Evolutionary conservation across 495 filamentous ascomycete genomes (phyloP).

Genomic region (Barbatosphaeria neglecta): DNA sequence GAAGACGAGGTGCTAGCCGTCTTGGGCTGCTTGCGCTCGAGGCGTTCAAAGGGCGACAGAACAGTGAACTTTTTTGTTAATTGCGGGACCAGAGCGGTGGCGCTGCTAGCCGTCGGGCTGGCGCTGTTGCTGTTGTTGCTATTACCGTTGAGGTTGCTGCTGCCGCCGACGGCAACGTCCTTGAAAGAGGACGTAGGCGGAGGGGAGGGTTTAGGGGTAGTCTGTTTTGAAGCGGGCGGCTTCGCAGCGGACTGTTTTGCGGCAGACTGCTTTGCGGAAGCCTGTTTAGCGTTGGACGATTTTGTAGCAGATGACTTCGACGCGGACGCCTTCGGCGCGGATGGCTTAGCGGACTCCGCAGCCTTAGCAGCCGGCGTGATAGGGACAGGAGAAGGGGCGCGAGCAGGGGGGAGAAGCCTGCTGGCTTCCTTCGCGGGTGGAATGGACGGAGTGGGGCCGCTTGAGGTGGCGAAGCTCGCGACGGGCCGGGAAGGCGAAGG

Average conservation of each 20-base stretch:
- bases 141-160: too few relatives aligned
- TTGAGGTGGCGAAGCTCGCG: conserved; percentile 11
- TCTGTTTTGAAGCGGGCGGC: neutral
- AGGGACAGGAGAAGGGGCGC: conserved; percentile 7
- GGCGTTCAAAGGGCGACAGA: conserved; percentile 12
- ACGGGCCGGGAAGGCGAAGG: conserved; percentile 16
- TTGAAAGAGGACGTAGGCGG: neutral
- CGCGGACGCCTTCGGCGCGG: conserved; percentile 12
- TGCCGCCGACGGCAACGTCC: neutral
- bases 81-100: conserved; percentile 3
- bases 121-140: too few relatives aligned
- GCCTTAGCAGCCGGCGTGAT: conserved; percentile 4
- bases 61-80: conserved; percentile 21
- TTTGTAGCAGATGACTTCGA: conserved; percentile 28
- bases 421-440: conserved; percentile 20
- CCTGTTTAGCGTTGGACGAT: conserved; percentile 12
- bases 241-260: conserved; percentile 4
- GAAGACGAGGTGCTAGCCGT: conserved; percentile 31
- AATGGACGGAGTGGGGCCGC: conserved; percentile 24
- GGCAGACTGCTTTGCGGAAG: conserved; percentile 4
- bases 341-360: conserved; percentile 3
- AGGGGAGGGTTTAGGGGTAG: neutral
- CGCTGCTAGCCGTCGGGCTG: too few relatives aligned
- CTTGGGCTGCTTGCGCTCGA: conserved; percentile 23
- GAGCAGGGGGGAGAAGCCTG: conserved; percentile 18